Base-by-base conservation (phyloP, 177 flowering plant species). In the Telopea speciosissima region DNA sequence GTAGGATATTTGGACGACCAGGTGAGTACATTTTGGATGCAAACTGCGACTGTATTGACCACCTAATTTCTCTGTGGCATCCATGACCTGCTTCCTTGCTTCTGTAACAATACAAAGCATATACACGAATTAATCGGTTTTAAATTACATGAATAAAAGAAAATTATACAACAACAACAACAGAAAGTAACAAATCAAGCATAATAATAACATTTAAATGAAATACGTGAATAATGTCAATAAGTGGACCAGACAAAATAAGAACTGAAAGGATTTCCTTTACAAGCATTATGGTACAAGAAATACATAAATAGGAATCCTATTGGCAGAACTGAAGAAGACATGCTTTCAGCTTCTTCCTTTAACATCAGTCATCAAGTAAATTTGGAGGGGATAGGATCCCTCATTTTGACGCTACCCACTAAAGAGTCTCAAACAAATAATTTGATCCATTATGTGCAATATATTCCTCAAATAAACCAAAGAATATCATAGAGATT, bases 1-100 rank as follows among this genome's bases (percentile, higher is more conserved):
- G 54, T 33, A 94, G 99, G 99, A 95, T 92, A 95, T 92, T 83
- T 95, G 96, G 56, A 92, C 97, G 78, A 95, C 92, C 79, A 95
- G 83, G 83, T 95, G 99, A 72, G 97, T 92, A 72, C 99, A 95
- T 24, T 86, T 91, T 44, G 94, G 96, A 78, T 95, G 97, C 78
- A 95, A 81, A 82, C 84, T 75, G 13, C 94, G 82, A 79, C 99
- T 95, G 82, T 92, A 95, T 75, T 85, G 82, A 67, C 99, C 99
- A 73, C 97, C 97, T 66, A 95, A 83, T 79, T 89, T 87, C 82
- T 89, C 92, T 0, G 97, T 89, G 19, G 97, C 97, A 78, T 81
- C 93, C 97, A 72, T 91, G 3, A 95, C 97, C 81, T 95, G 97
- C 63, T 86, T 88, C 84, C 99, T 86, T 23, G 97, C 89, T 79